A percentile compares a stretch with the other conserved stretches of the same genome.
These are phyloP conservation scores for Paecilomyces formosus DNA, from an alignment of 2,329 filamentous ascomycete species.

Conservation along the genomic window DNA sequence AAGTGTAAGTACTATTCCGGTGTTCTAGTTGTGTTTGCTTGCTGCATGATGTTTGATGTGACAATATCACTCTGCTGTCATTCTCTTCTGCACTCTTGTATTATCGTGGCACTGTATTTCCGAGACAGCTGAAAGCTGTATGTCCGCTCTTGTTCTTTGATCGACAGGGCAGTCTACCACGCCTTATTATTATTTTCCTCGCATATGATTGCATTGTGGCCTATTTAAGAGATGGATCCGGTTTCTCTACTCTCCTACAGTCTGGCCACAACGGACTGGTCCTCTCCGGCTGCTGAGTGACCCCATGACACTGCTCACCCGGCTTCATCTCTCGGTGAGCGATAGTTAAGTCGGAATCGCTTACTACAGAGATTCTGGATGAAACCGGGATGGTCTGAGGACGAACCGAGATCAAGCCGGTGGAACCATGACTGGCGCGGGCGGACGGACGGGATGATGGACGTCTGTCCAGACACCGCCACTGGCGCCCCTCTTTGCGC, in stretches of 20 bases:
- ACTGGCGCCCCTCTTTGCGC: neutral
- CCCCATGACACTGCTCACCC: neutral
- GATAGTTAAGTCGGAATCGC: neutral
- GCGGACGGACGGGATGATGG: neutral
- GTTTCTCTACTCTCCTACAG: neutral
- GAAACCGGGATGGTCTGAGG: neutral
- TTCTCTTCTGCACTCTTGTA: neutral
- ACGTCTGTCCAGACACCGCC: neutral
- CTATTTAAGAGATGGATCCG: neutral
- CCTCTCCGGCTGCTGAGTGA: neutral
- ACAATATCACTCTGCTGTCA: neutral
- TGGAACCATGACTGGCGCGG: conserved; percentile 1
- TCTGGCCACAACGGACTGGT: neutral
- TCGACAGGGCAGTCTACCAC: neutral
- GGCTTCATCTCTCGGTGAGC: neutral
- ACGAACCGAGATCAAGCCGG: neutral
- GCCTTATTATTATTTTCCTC: neutral
- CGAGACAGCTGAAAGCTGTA: neutral
- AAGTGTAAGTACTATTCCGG: conserved; percentile 21
- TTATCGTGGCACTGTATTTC: neutral
- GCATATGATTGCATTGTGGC: neutral
- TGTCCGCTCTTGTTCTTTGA: neutral
- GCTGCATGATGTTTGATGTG: neutral
- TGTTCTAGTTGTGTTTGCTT: neutral
- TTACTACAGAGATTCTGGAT: neutral